Base-by-base conservation (phyloP, 495 filamentous ascomycete species). In the Darksidea phi region DNA sequence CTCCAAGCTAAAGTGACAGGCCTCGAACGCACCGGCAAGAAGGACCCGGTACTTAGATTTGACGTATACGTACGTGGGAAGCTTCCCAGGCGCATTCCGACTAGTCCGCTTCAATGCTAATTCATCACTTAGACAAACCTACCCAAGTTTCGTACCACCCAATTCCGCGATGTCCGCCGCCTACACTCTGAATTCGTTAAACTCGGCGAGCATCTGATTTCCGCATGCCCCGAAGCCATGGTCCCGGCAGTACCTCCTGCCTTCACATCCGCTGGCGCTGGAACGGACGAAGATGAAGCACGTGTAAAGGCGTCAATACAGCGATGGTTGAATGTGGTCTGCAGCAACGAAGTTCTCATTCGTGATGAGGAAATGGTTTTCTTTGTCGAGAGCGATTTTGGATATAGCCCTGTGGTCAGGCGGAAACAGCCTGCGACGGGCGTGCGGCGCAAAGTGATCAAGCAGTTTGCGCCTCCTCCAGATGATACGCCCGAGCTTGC, bases 391-490 rank as follows among this genome's bases (percentile, higher is more conserved):
- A 94, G 90, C 67, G 95, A 99, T 74, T 96, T 96, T 73, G 95
- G 95, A 21, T 99, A 99, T 72, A 96, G 91, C 68, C 95, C 95
- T 5, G 88, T 97, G 61, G 86, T 97, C 18, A 85, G 90, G 67
- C 88, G 90, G 80, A 96, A 95, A 77, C 95, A 99, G 74, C 95
- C 95, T 6, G 95, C 95, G 15, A 99, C 95, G 0, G 95, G 95
- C 38, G 90, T 97, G 56, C 84, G 93, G 42, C 84, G 95, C 66
- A 94, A 95, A 75, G 85, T 97, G 42, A 80, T 99, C 74, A 99
- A 99, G 78, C 95, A 99, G 74, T 99, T 99, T 71, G 95, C 95
- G 15, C 95, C 95, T 6, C 95, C 95, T 0, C 90, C 93, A 6
- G 95, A 99, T 73, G 95, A 99, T 68, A 97, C 95, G 0, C 95